Evolutionary conservation across 306 rosid species (phyloP).

Genomic region (Casuarina cunninghamiana): DNA sequence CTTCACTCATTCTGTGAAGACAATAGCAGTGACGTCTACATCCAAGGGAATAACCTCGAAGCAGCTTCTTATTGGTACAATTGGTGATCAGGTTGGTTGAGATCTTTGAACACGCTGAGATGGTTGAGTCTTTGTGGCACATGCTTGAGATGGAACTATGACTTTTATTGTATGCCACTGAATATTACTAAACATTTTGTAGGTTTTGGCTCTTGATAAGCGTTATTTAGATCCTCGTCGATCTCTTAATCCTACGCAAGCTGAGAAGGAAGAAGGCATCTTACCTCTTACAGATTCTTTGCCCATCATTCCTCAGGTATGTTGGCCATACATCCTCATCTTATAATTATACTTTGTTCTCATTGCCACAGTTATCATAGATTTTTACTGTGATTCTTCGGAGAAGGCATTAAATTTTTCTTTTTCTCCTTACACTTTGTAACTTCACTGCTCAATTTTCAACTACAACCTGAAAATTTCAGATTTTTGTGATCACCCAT

Average conservation of each 20-base stretch:
- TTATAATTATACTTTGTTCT: not conserved
- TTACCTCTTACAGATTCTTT: constrained; percentile 94
- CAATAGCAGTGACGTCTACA: constrained; percentile 81
- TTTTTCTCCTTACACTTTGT: not conserved
- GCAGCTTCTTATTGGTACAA: constrained; percentile 94
- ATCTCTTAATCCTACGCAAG: constrained; percentile 74
- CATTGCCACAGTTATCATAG: not conserved
- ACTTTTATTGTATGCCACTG: constrained; percentile 9
- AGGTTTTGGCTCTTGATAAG: constrained; percentile 98
- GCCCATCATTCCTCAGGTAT: constrained; percentile 89
- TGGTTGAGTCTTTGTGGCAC: not conserved
- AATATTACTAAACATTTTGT: constrained; percentile 17
- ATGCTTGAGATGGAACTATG: not conserved
- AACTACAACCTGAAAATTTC: not conserved
- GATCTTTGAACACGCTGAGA: constrained; percentile 20
- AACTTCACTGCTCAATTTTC: not conserved
- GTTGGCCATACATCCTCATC: not conserved
- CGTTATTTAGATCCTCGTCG: constrained; percentile 90
- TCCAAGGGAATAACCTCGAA: constrained; percentile 96
- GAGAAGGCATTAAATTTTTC: not conserved
- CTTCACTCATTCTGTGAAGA: constrained; percentile 89
- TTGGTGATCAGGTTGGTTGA: constrained; percentile 81
- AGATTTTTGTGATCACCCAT: not conserved
- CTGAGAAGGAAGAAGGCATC: constrained; percentile 95
- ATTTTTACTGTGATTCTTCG: not conserved